A percentile compares a stretch with the other conserved stretches of the same genome.
Evolutionary conservation across 352 stramenopile genomes (phyloP).

Genomic region (Pythium coloratum): DNA sequence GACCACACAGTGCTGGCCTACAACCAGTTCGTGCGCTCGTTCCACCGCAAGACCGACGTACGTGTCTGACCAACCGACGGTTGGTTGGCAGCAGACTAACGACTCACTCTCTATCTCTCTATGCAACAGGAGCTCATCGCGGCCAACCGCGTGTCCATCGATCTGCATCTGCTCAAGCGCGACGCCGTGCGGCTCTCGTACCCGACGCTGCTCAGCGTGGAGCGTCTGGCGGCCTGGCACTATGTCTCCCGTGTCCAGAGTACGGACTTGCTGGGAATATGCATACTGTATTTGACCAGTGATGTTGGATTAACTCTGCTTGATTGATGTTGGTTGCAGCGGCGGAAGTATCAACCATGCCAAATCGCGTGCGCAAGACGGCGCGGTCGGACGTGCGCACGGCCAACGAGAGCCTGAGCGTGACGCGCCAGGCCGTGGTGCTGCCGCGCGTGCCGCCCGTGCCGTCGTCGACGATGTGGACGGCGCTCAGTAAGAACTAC

Average conservation of each 20-base stretch:
- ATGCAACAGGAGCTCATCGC: slow-evolving; percentile 48
- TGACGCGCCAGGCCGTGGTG: slow-evolving; percentile 40
- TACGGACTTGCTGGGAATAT: slow-evolving; percentile 21
- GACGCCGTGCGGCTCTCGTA: slow-evolving; percentile 31
- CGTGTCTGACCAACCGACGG: slow-evolving; percentile 6
- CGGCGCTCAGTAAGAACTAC: slow-evolving; percentile 79
- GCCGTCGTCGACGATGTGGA: slow-evolving; percentile 77
- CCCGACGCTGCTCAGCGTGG: slow-evolving; percentile 25
- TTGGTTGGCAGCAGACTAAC: background rate
- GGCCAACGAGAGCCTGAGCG: slow-evolving; percentile 30
- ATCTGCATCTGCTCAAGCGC: slow-evolving; percentile 33
- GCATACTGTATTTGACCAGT: background rate
- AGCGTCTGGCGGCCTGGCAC: slow-evolving; percentile 42
- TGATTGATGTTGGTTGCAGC: slow-evolving; percentile 28
- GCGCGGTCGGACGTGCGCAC: slow-evolving; percentile 21
- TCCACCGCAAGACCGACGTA: slow-evolving; percentile 62
- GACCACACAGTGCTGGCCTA: slow-evolving; percentile 58
- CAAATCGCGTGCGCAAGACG: slow-evolving; percentile 28
- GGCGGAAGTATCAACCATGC: slow-evolving; percentile 37
- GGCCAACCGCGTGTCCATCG: slow-evolving; percentile 53
- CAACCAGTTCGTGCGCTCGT: slow-evolving; percentile 68
- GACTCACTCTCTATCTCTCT: background rate
- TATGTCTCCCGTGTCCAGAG: slow-evolving; percentile 46
- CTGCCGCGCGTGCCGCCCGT: slow-evolving; percentile 50
- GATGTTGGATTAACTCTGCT: background rate